These are phyloP conservation scores for Chaetomium sp. DNA, from an alignment of 2,329 filamentous ascomycete genomes.

Conservation along the genomic window DNA sequence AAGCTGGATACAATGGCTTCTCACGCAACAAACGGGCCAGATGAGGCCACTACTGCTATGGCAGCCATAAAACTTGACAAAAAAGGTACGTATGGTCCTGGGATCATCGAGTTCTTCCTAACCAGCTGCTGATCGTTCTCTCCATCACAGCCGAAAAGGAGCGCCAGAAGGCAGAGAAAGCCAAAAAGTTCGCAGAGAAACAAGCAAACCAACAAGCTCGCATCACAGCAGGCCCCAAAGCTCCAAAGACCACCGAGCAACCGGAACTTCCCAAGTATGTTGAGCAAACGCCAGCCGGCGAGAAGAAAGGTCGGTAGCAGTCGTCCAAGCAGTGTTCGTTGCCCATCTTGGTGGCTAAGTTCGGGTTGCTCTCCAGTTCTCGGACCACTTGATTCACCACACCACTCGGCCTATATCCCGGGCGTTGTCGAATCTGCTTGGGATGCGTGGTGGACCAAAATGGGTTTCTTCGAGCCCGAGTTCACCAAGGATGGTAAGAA, in stretches of 20 bases:
- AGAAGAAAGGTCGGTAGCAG: slow-evolving; percentile 32
- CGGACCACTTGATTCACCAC: slow-evolving; percentile 64
- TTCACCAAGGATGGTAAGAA: slow-evolving; percentile 1
- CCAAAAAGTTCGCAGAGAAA: background rate
- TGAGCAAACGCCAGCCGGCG: slow-evolving; percentile 31
- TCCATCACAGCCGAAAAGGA: background rate
- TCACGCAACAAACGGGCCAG: background rate
- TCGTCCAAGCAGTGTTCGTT: slow-evolving; percentile 6
- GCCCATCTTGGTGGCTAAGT: background rate
- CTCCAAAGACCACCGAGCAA: background rate
- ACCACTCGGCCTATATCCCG: slow-evolving; percentile 90
- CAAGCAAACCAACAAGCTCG: background rate
- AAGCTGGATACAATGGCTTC: background rate
- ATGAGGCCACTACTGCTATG: background rate
- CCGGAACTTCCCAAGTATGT: background rate
- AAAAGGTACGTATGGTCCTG: background rate
- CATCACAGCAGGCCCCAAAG: background rate
- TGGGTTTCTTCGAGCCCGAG: slow-evolving; percentile 61
- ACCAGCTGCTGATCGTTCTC: background rate
- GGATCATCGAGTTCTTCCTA: background rate
- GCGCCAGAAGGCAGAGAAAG: slow-evolving; percentile 4
- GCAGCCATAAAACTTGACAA: background rate
- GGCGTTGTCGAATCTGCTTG: slow-evolving; percentile 87
- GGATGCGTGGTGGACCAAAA: slow-evolving; percentile 97
- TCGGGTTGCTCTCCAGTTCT: background rate